A percentile compares a stretch with the other conserved stretches of the same genome.
These are phyloP conservation scores for Xylaria sp. DNA, from an alignment of 2,329 filamentous ascomycete genomes.

Conservation along the genomic window DNA sequence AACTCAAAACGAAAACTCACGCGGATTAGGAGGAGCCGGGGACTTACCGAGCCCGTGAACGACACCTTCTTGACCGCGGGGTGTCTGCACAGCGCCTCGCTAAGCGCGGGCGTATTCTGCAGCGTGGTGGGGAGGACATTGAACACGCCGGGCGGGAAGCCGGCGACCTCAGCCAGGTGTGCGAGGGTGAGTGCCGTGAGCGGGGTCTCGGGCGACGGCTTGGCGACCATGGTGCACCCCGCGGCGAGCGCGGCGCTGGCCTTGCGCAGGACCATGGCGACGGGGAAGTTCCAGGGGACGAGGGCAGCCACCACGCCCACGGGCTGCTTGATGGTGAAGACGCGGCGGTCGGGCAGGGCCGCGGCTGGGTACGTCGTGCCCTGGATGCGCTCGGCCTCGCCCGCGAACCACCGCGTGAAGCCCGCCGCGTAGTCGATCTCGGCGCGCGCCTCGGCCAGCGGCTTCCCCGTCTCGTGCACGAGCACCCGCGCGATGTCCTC, in stretches of 20 bases:
- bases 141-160: slow-evolving; percentile 76
- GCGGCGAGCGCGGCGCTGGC: slow-evolving; percentile 71
- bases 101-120: slow-evolving; percentile 50
- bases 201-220: slow-evolving; percentile 72
- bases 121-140: slow-evolving; percentile 54
- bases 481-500: slow-evolving; percentile 68
- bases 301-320: slow-evolving; percentile 71
- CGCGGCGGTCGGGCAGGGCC: slow-evolving; percentile 65
- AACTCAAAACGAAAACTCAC: accelerated
- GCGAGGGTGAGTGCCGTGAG: slow-evolving; percentile 61
- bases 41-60: slow-evolving; percentile 66
- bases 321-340: slow-evolving; percentile 77
- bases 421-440: slow-evolving; percentile 61
- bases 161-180: slow-evolving; percentile 66
- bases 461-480: slow-evolving; percentile 66
- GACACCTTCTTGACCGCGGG: slow-evolving; percentile 66
- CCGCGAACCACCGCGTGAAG: slow-evolving; percentile 63
- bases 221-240: slow-evolving; percentile 75
- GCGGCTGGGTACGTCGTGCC: slow-evolving; percentile 66
- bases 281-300: slow-evolving; percentile 74
- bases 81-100: slow-evolving; percentile 54
- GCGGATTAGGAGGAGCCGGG: not conserved
- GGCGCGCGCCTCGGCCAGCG: slow-evolving; percentile 57
- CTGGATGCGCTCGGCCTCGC: slow-evolving; percentile 56
- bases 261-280: slow-evolving; percentile 71